Conservation (phyloP, 1,284 basidiomycete genomes). For the Ustilago trichophora region DNA sequence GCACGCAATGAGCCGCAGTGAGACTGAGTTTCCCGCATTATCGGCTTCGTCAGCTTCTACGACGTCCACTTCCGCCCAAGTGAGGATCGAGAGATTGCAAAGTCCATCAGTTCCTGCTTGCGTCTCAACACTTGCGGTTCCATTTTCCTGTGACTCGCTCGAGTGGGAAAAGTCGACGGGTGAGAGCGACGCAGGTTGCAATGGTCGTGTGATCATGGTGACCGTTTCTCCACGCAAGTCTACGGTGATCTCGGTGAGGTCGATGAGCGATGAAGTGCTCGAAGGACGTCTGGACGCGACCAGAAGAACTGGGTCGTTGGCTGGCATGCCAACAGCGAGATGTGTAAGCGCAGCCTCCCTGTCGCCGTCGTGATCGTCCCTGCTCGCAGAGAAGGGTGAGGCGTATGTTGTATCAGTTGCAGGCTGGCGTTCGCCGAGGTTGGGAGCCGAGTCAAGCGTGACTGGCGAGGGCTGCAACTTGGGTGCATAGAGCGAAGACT, state of each 20-base stretch:
- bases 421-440: neutral
- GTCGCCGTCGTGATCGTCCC: neutral
- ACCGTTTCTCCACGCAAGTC: constrained; percentile 23
- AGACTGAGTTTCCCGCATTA: neutral
- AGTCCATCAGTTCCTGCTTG: neutral
- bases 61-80: constrained; percentile 25
- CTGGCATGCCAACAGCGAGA: constrained; percentile 41
- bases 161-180: neutral
- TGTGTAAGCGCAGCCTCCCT: constrained; percentile 15
- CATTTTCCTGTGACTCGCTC: neutral
- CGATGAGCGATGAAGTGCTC: constrained; percentile 7
- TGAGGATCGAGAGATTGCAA: constrained; percentile 5
- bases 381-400: constrained; percentile 6
- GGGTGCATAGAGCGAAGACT: constrained; percentile 29
- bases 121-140: neutral
- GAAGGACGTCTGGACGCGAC: constrained; percentile 26
- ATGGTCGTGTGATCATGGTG: constrained; percentile 41
- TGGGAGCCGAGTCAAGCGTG: constrained; percentile 25
- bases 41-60: neutral
- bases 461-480: constrained; percentile 35
- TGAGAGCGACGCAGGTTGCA: constrained; percentile 21
- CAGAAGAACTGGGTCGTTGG: constrained; percentile 23
- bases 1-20: constrained; percentile 18
- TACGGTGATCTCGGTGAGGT: constrained; percentile 33
- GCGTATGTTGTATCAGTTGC: neutral